Base-by-base conservation (phyloP, 192 early-diverging fungal genomes). In the Spinellus fusiger region DNA sequence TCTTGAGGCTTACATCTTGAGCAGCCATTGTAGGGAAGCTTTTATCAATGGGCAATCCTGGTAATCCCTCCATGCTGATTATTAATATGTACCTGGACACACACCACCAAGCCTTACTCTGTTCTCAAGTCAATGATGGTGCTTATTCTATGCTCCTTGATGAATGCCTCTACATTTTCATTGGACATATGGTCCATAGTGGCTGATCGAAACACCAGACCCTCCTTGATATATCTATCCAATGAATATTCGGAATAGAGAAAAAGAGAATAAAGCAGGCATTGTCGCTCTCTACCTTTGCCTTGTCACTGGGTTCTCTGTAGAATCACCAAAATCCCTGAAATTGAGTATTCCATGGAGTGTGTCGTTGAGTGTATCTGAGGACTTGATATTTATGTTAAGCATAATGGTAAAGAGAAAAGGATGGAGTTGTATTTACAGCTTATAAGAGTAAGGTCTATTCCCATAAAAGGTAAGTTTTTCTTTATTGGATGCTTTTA, bases 71-170 rank as follows among this genome's bases (percentile, higher is more conserved):
- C 22, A 47, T n/a, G 0, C 55, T 57, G 29, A 12, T 1, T 18
- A 20, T 13, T 35, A 31, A 50, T 22, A 22, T 52, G 13, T 0
- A 6, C 28, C 20, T 9, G 15, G 3, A 28, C 9, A 18, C 16
- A 28, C 20, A 37, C 25, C 16, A 35, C 13, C 6, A 28, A 5
- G 1, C 34, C 26, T 46, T 57, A 63, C 54, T 61, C 69, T 46
- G 73, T 67, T 34, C 76, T 68, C 15, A 78, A 53, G 38, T 78
- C 76, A 16, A 78, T 44, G 18, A 78, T 75, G 25, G 70, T 73
- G 16, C 54, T 77, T 29, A 78, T 69, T 2, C 57, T 59, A 56
- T 72, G 63, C 0, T 29, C 27, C 4, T 47, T 13, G n/a, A 64
- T 62, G 13, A 78, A 65, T 1, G 27, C 31, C 7, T 72, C 66